These are phyloP conservation scores for Solanum peruvianum DNA, from an alignment of 257 asterid species.

Conservation along the genomic window DNA sequence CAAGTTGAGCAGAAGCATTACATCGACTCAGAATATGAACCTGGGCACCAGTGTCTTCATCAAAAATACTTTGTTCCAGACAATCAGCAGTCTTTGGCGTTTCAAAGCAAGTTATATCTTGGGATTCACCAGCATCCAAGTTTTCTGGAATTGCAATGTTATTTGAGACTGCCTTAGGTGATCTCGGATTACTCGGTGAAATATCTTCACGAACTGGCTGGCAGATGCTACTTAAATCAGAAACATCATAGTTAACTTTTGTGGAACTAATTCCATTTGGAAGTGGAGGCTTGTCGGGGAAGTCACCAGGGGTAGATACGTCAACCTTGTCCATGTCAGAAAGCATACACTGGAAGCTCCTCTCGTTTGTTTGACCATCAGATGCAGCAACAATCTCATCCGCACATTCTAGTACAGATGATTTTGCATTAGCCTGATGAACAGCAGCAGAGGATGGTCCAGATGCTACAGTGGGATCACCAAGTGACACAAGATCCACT, in stretches of 20 bases:
- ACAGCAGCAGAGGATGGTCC: constrained; percentile 14
- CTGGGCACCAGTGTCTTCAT: constrained; percentile 19
- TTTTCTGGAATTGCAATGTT: constrained; percentile 5
- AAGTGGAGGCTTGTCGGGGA: constrained; percentile 12
- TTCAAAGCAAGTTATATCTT: constrained; percentile 17
- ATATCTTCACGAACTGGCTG: constrained; percentile 21
- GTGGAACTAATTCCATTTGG: constrained; percentile 16
- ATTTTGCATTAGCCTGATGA: constrained; percentile 13
- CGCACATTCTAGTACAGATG: constrained; percentile 13
- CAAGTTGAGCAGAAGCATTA: constrained; percentile 39
- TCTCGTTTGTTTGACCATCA: constrained; percentile 9
- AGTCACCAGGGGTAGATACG: constrained; percentile 10
- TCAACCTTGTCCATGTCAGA: constrained; percentile 11
- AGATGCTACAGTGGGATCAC: constrained; percentile 21
- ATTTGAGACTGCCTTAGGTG: constrained; percentile 14
- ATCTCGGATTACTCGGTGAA: constrained; percentile 11
- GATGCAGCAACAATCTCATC: constrained; percentile 23
- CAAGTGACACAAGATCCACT: constrained; percentile 6
- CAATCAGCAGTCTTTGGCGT: constrained; percentile 14
- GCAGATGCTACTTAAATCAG: constrained; percentile 19
- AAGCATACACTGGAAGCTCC: constrained; percentile 12
- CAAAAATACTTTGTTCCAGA: constrained; percentile 19
- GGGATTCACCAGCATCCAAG: constrained; percentile 25
- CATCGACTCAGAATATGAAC: constrained; percentile 42
- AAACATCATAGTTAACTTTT: constrained; percentile 17